Conservation (phyloP, 768 basidiomycete genomes). For the Amanita fuliginea region DNA sequence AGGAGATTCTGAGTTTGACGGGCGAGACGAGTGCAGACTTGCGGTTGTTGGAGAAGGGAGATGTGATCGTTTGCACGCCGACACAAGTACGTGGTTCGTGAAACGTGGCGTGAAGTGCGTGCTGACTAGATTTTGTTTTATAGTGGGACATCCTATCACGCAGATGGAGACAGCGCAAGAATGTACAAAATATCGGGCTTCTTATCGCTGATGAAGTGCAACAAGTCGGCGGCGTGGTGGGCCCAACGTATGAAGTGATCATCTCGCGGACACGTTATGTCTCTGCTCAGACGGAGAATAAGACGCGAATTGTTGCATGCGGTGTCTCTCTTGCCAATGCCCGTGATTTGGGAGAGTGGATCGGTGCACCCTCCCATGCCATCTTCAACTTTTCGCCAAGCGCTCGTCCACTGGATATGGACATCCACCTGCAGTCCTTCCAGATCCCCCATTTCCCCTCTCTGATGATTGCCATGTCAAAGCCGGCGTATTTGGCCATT, state of each 20-base stretch:
- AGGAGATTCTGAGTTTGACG: constrained; percentile 88
- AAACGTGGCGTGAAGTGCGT: constrained; percentile 1
- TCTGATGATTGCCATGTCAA: constrained; percentile 98
- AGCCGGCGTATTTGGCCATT: constrained; percentile 91
- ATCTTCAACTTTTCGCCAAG: constrained; percentile 98
- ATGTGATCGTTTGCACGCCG: constrained; percentile 92
- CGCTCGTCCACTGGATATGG: constrained; percentile 94
- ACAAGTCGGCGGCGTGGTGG: constrained; percentile 88
- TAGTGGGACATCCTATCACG: constrained; percentile 95
- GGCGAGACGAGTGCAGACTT: constrained; percentile 92
- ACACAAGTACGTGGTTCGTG: constrained; percentile 47
- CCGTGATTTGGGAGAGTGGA: constrained; percentile 94
- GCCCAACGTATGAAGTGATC: constrained; percentile 93
- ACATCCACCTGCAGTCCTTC: constrained; percentile 95
- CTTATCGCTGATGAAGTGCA: constrained; percentile 95
- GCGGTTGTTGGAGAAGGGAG: constrained; percentile 79
- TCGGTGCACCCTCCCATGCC: constrained; percentile 85
- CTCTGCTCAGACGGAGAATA: constrained; percentile 83
- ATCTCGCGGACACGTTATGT: constrained; percentile 97
- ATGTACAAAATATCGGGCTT: constrained; percentile 87
- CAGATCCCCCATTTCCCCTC: constrained; percentile 96
- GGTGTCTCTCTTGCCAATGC: constrained; percentile 95
- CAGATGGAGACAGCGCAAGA: constrained; percentile 94
- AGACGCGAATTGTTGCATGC: constrained; percentile 91
- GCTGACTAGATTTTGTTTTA: constrained; percentile 2